Conservation (phyloP, 192 early-diverging fungal genomes). For the Backusella westeae region DNA sequence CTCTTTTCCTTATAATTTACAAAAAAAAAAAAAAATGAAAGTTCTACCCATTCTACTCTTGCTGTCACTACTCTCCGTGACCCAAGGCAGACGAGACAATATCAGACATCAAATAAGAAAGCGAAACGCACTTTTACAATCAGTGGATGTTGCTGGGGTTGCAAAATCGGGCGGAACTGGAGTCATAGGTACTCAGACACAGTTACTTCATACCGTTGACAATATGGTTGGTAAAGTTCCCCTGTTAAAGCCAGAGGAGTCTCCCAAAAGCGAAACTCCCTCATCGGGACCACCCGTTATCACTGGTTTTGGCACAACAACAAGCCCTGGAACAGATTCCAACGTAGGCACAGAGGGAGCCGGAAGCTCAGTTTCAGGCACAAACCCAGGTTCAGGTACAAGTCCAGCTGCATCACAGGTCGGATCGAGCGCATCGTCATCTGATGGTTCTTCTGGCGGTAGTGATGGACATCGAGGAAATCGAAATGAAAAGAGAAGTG, state of each 20-base stretch:
- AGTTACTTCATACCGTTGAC: neutral
- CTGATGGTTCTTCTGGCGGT: neutral
- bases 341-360: neutral
- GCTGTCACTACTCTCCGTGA: neutral
- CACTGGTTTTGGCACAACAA: neutral
- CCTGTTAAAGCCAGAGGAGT: neutral
- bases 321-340: neutral
- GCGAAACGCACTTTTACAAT: neutral
- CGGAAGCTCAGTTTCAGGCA: neutral
- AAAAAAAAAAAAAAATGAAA: neutral
- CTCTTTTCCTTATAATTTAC: neutral
- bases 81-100: neutral
- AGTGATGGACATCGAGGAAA: neutral
- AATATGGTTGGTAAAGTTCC: neutral
- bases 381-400: too few relatives aligned
- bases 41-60: neutral
- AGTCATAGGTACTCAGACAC: neutral
- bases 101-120: neutral
- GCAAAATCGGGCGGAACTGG: neutral
- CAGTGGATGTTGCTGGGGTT: neutral
- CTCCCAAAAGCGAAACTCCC: neutral
- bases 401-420: too few relatives aligned
- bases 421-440: neutral
- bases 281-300: neutral
- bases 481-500: neutral